Percentiles rank a stretch among this genome's conserved stretches.
These are phyloP conservation scores for Scedosporium apiospermum DNA, from an alignment of 2,329 filamentous ascomycete genomes.

Conservation along the genomic window DNA sequence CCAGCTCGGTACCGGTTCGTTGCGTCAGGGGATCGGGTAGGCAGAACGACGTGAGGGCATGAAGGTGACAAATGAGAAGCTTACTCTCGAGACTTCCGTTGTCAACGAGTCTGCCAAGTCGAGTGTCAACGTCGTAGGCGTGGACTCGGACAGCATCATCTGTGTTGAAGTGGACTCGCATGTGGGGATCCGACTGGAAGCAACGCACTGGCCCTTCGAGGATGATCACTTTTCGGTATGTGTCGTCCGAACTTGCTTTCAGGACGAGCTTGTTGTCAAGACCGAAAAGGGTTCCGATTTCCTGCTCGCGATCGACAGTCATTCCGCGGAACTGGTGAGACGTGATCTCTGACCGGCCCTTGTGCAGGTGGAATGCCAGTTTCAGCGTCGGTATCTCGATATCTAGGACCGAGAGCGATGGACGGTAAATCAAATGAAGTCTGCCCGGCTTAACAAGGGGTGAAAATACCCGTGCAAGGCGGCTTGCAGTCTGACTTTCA, in stretches of 20 bases:
- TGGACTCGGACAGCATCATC: conserved; percentile 19
- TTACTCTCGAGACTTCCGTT: conserved; percentile 41
- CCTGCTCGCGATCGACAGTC: conserved; percentile 34
- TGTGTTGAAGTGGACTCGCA: conserved; percentile 24
- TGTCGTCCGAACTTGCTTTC: conserved; percentile 6
- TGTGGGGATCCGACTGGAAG: conserved; percentile 15
- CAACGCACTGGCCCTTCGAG: conserved; percentile 22
- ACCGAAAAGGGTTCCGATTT: conserved; percentile 37
- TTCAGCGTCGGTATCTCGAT: conserved; percentile 36
- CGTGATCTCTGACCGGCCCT: conserved; percentile 17
- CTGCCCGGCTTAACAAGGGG: background rate
- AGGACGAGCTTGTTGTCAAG: conserved; percentile 40
- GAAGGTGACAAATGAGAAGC: conserved; percentile 39
- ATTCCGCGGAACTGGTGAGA: conserved; percentile 42
- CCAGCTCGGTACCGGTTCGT: conserved; percentile 44
- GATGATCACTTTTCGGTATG: conserved; percentile 26
- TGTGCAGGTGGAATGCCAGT: conserved; percentile 33
- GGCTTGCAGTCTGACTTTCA: background rate
- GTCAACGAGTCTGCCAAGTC: conserved; percentile 39
- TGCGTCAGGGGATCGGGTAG: conserved; percentile 38
- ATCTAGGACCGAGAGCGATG: conserved; percentile 15
- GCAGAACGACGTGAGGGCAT: conserved; percentile 43
- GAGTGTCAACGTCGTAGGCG: conserved; percentile 36
- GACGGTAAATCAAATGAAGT: background rate
- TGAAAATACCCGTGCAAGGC: background rate